Percentiles rank a stretch among this genome's conserved stretches.
phyloP scores from a whole-genome alignment of 2,329 filamentous ascomycete species.

The Cytospora schulzeri region DNA sequence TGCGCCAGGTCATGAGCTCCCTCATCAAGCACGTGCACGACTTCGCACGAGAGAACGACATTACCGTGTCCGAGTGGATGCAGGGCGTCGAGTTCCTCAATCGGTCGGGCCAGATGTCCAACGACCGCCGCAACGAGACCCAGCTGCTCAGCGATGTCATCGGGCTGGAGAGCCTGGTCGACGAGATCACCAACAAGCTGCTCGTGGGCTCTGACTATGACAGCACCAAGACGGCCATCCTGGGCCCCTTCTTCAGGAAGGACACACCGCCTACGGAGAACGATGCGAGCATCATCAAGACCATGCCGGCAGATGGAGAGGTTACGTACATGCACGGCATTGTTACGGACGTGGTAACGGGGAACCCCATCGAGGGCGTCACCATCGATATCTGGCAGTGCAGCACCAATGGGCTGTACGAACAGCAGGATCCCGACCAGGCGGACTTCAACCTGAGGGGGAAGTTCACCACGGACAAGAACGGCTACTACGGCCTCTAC shows the following conservation, averaged over 20 bases:
- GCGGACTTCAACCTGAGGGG: slow-evolving; percentile 67
- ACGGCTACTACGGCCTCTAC: slow-evolving; percentile 63
- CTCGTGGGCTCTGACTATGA: slow-evolving; percentile 49
- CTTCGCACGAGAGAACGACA: slow-evolving; percentile 76
- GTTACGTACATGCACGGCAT: slow-evolving; percentile 66
- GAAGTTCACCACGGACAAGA: slow-evolving; percentile 62
- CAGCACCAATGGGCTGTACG: slow-evolving; percentile 68
- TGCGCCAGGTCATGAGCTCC: slow-evolving; percentile 67
- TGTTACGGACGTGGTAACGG: slow-evolving; percentile 58
- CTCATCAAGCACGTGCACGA: slow-evolving; percentile 78
- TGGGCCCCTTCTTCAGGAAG: slow-evolving; percentile 82
- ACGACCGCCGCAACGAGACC: slow-evolving; percentile 70
- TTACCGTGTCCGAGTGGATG: slow-evolving; percentile 81
- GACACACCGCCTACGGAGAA: slow-evolving; percentile 71
- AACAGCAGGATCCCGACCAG: slow-evolving; percentile 68
- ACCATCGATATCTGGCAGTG: slow-evolving; percentile 80
- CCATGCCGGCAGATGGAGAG: slow-evolving; percentile 51
- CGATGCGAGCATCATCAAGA: slow-evolving; percentile 65
- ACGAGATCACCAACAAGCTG: slow-evolving; percentile 74
- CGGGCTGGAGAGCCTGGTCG: slow-evolving; percentile 75
- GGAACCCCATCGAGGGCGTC: slow-evolving; percentile 65
- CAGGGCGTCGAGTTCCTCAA: slow-evolving; percentile 62
- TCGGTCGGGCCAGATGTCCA: slow-evolving; percentile 69
- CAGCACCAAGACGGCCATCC: slow-evolving; percentile 72
- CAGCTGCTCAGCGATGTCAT: slow-evolving; percentile 74